These are phyloP conservation scores for Luffa acutangula DNA, from an alignment of 306 rosid genomes.

Conservation along the genomic window DNA sequence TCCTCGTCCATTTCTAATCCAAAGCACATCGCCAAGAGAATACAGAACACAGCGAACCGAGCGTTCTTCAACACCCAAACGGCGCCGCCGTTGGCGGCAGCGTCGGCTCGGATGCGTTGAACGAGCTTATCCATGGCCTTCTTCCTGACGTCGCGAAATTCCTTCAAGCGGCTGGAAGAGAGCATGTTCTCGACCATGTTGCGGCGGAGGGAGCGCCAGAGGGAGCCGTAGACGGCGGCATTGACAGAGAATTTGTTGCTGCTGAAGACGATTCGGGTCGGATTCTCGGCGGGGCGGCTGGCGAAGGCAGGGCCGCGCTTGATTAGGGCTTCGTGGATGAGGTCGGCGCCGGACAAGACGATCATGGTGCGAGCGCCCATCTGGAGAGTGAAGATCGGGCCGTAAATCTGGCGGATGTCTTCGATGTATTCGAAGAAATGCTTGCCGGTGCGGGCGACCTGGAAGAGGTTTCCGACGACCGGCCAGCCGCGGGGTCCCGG, in stretches of 20 bases:
- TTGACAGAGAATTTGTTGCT: slow-evolving; percentile 73
- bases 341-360: slow-evolving; percentile 44
- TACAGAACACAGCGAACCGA: slow-evolving; percentile 65
- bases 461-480: slow-evolving; percentile 85
- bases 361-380: slow-evolving; percentile 77
- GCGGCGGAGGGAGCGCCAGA: slow-evolving; percentile 68
- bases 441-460: slow-evolving; percentile 57
- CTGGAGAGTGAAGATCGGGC: slow-evolving; percentile 69
- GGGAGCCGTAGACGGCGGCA: slow-evolving; percentile 62
- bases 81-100: slow-evolving; percentile 36
- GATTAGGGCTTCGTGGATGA: slow-evolving; percentile 65
- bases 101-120: slow-evolving; percentile 40
- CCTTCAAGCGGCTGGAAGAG: slow-evolving; percentile 50
- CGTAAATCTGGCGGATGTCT: slow-evolving; percentile 27
- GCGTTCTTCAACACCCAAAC: slow-evolving; percentile 65
- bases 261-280: slow-evolving; percentile 77
- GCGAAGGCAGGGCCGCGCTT: slow-evolving; percentile 54
- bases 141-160: slow-evolving; percentile 48
- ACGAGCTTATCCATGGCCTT: slow-evolving; percentile 64
- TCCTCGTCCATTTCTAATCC: slow-evolving; percentile 83
- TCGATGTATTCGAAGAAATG: slow-evolving; percentile 51
- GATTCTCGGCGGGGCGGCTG: slow-evolving; percentile 59
- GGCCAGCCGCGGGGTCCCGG: slow-evolving; percentile 99
- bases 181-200: slow-evolving; percentile 99
- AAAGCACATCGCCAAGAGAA: slow-evolving; percentile 77